Evolutionary conservation across 2,329 filamentous ascomycete species (phyloP), one percentile per base, ranked within the genome.

Genomic region (Stachybotrys chartarum): DNA sequence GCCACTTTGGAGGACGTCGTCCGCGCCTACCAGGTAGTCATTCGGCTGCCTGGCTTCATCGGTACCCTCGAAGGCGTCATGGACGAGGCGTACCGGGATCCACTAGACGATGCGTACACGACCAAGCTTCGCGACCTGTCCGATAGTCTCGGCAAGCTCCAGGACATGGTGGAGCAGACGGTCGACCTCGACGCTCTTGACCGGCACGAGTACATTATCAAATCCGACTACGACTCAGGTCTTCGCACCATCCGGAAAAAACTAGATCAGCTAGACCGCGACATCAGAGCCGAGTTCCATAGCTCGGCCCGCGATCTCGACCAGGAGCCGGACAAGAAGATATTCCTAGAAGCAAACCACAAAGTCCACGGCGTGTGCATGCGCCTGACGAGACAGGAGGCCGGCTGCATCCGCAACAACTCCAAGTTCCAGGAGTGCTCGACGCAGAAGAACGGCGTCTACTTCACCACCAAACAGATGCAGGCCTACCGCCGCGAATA

Each of bases 81-180:
- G 86, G 95, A 99, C 65, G 94, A 97, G 69, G 78, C 87, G 49
- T 97, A 97, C 70, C 90, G 90, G 58, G 88, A 91, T 57, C 88
- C 91, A 0, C 79, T 99, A 1, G 92, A 97, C 60, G 81, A 82
- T 7, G 86, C 91, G 30, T 99, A 99, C 69, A 97, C 92, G 1
- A 81, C 82, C 30, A 95, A 95, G 68, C 76, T 99, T 45, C 83
- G 82, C 51, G 83, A 88, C 57, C 83, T 90, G 57, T 88, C 86
- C 6, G 85, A 91, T 65, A 90, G 86, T 65, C 80, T 99, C 52
- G 86, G 82, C 30, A 96, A 91, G 68, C 78, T 99, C 11, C 90
- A 93, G 66, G 94, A 99, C 68, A 97, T 99, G 91, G 94, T 99
- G 0, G 94, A 99, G 75, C 96, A 94, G 1, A 99, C 95, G 0